Conservation (phyloP, 768 basidiomycete species). For the Hemileccinum rubropunctum region DNA sequence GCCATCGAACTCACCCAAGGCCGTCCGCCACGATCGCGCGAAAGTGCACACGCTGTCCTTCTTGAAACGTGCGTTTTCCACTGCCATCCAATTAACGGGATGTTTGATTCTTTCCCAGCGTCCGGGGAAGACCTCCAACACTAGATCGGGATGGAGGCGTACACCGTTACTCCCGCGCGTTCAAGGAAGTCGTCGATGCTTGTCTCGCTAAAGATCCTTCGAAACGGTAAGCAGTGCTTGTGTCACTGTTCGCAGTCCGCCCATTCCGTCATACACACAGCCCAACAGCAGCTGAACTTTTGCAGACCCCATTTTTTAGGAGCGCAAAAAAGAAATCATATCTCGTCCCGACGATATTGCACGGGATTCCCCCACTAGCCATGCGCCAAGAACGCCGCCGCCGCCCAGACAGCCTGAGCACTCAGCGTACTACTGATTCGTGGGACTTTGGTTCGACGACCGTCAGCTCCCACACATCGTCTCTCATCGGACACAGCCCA, state of each 20-base stretch:
- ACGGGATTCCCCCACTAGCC: conserved; percentile 69
- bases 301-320: conserved; percentile 78
- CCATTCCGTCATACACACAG: conserved; percentile 35
- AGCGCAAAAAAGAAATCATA: conserved; percentile 74
- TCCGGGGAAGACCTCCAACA: conserved; percentile 75
- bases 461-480: conserved; percentile 33
- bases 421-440: conserved; percentile 61
- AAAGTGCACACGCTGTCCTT: conserved; percentile 70
- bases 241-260: background rate
- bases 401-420: conserved; percentile 35
- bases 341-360: conserved; percentile 74
- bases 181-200: conserved; percentile 79
- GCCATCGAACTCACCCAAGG: conserved; percentile 87
- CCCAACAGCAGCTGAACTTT: conserved; percentile 74
- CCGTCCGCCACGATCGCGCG: conserved; percentile 78
- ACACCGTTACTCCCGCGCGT: conserved; percentile 73
- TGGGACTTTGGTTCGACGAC: conserved; percentile 71
- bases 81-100: conserved; percentile 1
- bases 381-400: conserved; percentile 69
- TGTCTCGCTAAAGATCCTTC: conserved; percentile 86
- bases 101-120: conserved; percentile 36
- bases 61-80: conserved; percentile 59
- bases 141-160: conserved; percentile 70
- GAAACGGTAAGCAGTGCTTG: conserved; percentile 47
- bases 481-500: conserved; percentile 5